Conservation (phyloP, 2,329 filamentous ascomycete genomes). For the Hawksworthiomyces lignivorus region DNA sequence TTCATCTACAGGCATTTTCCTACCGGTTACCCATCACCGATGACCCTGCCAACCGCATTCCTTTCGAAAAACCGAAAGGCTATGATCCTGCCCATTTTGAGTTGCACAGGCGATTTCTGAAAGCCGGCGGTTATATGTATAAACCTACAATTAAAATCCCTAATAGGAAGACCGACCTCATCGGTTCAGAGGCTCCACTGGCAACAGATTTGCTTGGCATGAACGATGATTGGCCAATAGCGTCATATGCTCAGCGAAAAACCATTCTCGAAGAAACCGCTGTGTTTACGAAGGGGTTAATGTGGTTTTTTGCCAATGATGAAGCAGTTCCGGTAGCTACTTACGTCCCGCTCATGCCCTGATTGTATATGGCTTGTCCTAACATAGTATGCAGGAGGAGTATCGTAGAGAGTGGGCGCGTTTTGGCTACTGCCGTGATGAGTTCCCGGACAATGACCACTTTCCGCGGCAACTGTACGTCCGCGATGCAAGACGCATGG, state of each 20-base stretch:
- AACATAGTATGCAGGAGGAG: no score
- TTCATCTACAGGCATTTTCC: slow-evolving; percentile 4
- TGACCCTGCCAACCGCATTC: slow-evolving; percentile 2
- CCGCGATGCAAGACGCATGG: slow-evolving; percentile 3
- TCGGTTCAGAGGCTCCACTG: slow-evolving; percentile 3
- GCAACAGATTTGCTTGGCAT: slow-evolving; percentile 2
- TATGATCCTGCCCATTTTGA: slow-evolving; percentile 3
- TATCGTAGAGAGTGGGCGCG: neutral
- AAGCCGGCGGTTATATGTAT: slow-evolving; percentile 1
- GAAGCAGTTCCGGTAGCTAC: neutral
- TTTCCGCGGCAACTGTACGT: slow-evolving; percentile 6
- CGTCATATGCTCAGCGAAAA: neutral
- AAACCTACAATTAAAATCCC: neutral
- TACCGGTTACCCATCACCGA: slow-evolving; percentile 3
- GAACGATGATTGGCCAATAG: slow-evolving; percentile 4
- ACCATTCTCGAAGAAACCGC: neutral
- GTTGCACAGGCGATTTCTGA: slow-evolving; percentile 4
- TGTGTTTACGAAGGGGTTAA: neutral
- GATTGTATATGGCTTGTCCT: no score
- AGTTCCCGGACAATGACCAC: slow-evolving; percentile 5
- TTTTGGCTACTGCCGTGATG: slow-evolving; percentile 6
- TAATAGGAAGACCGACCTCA: slow-evolving; percentile 1
- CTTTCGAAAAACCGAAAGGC: neutral
- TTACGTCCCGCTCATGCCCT: no score
- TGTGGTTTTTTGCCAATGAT: slow-evolving; percentile 7